Base-by-base conservation (phyloP, 2,329 filamentous ascomycete genomes). In the Rhexocercosporidium sp. region DNA sequence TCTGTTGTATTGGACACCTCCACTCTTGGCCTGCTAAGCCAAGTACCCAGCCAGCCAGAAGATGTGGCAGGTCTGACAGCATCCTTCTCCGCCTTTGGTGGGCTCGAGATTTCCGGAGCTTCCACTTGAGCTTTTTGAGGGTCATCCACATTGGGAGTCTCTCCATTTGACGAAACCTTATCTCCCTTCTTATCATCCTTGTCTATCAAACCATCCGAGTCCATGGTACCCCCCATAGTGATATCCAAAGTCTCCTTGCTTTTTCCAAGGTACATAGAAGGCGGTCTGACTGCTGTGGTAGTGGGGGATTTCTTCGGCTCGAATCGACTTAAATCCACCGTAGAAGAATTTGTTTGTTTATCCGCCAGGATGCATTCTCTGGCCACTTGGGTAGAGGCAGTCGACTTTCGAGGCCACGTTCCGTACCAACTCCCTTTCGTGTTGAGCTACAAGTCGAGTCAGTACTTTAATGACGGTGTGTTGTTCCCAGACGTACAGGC, bases 361-460 rank as follows among this genome's bases (percentile, higher is more conserved):
- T 77, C 86, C 34, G 86, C 88, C 54, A 86, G 78, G 31, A 90
- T 89, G 14, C 84, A 87, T 75, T 90, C 88, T 70, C 82, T 83
- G 3, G 86, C 86, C 53, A 90, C 79, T 61, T 87, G 85, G 6
- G 85, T 89, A 9, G 87, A 90, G 31, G 88, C 82, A 18, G 81
- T 79, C 7, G 87, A 85, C 73, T 90, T 90, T 68, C 84, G 81
- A 20, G 86, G 84, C 86, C 86, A 89, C 20, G 87, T 76, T 27
- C 86, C 86, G 76, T 90, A 90, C 88, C 87, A 90, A 75, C 86
- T 89, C 25, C 68, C 68, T 22, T 72, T 75, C 9, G 70, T 60
- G 46, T 72, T 71, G n/a, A 75, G 44, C 73, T 76, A 39, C n/a
- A 61, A 27, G 18, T 25, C 7, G n/a, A 14, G 20, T 64, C 69